Conservation (phyloP, 163 green algal genomes). For the Chloroidium sp. region DNA sequence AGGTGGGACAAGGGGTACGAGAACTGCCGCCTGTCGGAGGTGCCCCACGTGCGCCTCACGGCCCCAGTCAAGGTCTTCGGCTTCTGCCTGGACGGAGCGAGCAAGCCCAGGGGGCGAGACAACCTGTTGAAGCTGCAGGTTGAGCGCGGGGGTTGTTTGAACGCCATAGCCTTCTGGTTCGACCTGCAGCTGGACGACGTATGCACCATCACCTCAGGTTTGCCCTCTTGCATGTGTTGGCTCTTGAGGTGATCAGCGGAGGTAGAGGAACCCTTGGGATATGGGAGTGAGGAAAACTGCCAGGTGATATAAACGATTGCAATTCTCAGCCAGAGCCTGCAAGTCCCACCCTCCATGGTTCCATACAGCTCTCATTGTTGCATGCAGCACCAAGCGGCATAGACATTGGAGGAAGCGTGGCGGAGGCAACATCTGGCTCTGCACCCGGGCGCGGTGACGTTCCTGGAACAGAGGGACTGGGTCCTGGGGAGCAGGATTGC, state of each 20-base stretch:
- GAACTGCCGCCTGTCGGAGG: slow-evolving; percentile 34
- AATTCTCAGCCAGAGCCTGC: too few species aligned
- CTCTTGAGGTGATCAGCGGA: neutral
- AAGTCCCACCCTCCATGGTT: too few species aligned
- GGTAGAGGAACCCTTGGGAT: too few species aligned
- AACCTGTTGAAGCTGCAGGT: slow-evolving; percentile 47
- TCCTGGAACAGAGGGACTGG: too few species aligned
- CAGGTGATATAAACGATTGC: too few species aligned
- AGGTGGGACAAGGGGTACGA: slow-evolving; percentile 64
- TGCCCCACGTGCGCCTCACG: slow-evolving; percentile 57
- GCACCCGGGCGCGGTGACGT: too few species aligned
- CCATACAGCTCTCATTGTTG: too few species aligned
- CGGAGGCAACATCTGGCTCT: too few species aligned
- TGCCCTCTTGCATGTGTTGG: neutral
- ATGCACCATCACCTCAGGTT: slow-evolving; percentile 2
- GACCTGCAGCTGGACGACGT: slow-evolving; percentile 73
- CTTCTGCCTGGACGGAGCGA: slow-evolving; percentile 49
- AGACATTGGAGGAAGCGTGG: too few species aligned
- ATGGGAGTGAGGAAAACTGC: too few species aligned
- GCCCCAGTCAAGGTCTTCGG: slow-evolving; percentile 54
- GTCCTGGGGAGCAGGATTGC: too few species aligned
- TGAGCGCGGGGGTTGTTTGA: slow-evolving; percentile 47
- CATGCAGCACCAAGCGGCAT: too few species aligned
- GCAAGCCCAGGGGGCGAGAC: slow-evolving; percentile 29
- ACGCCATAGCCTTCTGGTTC: slow-evolving; percentile 79